Conservation (phyloP, 2,329 filamentous ascomycete genomes). For the Fragosphaeria purpurea region DNA sequence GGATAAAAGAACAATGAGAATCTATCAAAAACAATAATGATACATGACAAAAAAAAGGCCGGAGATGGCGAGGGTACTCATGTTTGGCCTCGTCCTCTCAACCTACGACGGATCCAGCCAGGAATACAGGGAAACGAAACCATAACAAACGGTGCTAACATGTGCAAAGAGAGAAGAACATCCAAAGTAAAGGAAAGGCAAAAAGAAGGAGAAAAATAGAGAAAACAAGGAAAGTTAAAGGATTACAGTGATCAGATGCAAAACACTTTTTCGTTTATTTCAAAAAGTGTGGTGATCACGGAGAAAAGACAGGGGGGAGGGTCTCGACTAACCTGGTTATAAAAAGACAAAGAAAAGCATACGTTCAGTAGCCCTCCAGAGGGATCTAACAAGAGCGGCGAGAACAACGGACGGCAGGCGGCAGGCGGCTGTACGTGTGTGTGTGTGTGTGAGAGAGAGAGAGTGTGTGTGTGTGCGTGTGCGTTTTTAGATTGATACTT, state of each 20-base stretch:
- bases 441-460: neutral
- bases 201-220: neutral
- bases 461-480: conserved; percentile 5
- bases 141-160: conserved; percentile 8
- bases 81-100: conserved; percentile 4
- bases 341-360: neutral
- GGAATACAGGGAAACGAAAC: conserved; percentile 9
- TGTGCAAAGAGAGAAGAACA: conserved; percentile 6
- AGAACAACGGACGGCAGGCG: neutral
- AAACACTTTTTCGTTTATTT: neutral
- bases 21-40: conserved; percentile 16
- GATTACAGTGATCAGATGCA: conserved; percentile 3
- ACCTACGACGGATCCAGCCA: conserved; percentile 13
- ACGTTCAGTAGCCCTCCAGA: neutral
- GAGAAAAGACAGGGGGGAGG: conserved; percentile 6
- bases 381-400: neutral
- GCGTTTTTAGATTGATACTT: neutral
- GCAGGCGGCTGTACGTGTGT: too few species aligned
- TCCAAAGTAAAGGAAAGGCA: conserved; percentile 9
- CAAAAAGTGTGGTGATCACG: neutral
- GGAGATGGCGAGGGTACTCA: neutral
- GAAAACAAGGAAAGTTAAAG: neutral
- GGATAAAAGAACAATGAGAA: conserved; percentile 12
- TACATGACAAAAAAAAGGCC: conserved; percentile 8
- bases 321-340: neutral